A percentile compares a stretch with the other conserved stretches of the same genome.
These are phyloP conservation scores for Periconia sp. DNA, from an alignment of 2,329 filamentous ascomycete species.

Conservation along the genomic window DNA sequence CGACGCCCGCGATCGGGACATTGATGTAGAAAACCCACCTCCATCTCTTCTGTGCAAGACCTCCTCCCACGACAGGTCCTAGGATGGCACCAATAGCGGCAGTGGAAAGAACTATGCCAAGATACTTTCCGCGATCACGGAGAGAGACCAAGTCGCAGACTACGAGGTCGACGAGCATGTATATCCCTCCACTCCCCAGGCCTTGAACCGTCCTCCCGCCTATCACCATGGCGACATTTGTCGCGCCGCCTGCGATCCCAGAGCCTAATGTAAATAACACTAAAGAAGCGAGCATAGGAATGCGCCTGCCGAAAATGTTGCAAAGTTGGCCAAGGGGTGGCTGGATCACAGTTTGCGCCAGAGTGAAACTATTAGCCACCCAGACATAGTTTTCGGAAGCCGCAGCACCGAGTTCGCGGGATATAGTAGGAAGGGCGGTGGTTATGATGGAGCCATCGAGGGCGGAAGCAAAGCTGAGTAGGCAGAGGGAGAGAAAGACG, in stretches of 20 bases:
- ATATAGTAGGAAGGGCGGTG: slow-evolving; percentile 42
- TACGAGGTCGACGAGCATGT: slow-evolving; percentile 48
- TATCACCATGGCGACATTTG: slow-evolving; percentile 50
- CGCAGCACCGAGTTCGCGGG: slow-evolving; percentile 24
- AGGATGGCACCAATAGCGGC: slow-evolving; percentile 13
- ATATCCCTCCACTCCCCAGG: slow-evolving; percentile 47
- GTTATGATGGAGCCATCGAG: slow-evolving; percentile 36
- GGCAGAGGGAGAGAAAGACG: slow-evolving; percentile 19
- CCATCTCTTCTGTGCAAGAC: slow-evolving; percentile 40
- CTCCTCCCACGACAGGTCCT: slow-evolving; percentile 20
- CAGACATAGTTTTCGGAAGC: slow-evolving; percentile 33
- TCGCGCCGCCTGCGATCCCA: slow-evolving; percentile 52
- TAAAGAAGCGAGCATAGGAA: slow-evolving; percentile 27
- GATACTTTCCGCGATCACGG: slow-evolving; percentile 44
- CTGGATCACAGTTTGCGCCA: slow-evolving; percentile 37
- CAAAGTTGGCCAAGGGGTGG: slow-evolving; percentile 10
- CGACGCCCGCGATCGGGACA: slow-evolving; percentile 20
- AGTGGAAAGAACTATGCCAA: slow-evolving; percentile 13
- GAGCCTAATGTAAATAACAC: slow-evolving; percentile 54
- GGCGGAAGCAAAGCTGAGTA: slow-evolving; percentile 21
- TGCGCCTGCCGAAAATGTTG: slow-evolving; percentile 49
- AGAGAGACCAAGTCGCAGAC: slow-evolving; percentile 53
- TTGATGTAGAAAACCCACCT: slow-evolving; percentile 48
- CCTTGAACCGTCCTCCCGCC: slow-evolving; percentile 57
- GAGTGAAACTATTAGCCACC: slow-evolving; percentile 37